These are phyloP conservation scores for Colletotrichum plurivorum DNA, from an alignment of 2,329 filamentous ascomycete species.

Conservation along the genomic window DNA sequence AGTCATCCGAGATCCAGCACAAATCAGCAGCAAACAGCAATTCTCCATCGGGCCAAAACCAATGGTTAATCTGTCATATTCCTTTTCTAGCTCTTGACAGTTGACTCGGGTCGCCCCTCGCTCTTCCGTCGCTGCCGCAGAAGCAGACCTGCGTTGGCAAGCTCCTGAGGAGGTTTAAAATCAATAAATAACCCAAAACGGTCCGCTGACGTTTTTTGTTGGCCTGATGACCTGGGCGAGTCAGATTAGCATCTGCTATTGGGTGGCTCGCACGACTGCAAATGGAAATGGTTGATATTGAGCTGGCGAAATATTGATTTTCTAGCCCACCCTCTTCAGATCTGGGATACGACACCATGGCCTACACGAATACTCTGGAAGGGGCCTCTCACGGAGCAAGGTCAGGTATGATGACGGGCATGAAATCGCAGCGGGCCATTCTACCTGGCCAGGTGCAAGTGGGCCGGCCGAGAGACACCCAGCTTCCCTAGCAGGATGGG, in stretches of 20 bases:
- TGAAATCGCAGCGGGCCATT: slow-evolving; percentile 18
- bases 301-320: slow-evolving; percentile 31
- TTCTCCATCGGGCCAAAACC: not conserved
- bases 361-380: slow-evolving; percentile 6
- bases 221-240: slow-evolving; percentile 29
- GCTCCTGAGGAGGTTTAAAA: not conserved
- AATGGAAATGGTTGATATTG: slow-evolving; percentile 30
- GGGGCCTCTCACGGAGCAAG: not conserved
- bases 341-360: slow-evolving; percentile 14
- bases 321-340: slow-evolving; percentile 22
- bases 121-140: not conserved
- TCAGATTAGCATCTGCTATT: slow-evolving; percentile 22
- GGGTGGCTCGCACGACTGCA: slow-evolving; percentile 8
- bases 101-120: not conserved
- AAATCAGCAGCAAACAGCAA: not conserved
- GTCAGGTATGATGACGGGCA: slow-evolving; percentile 30
- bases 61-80: not conserved
- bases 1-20: not conserved
- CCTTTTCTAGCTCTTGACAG: not conserved
- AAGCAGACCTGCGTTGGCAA: not conserved
- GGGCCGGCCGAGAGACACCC: slow-evolving; percentile 1
- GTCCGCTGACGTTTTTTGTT: slow-evolving; percentile 12
- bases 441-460: slow-evolving; percentile 20
- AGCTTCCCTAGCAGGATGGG: not conserved
- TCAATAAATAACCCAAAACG: slow-evolving; percentile 31